These are phyloP conservation scores for Yamadazyma dendronema DNA, from an alignment of 1,139 yeast genomes.

Conservation along the genomic window DNA sequence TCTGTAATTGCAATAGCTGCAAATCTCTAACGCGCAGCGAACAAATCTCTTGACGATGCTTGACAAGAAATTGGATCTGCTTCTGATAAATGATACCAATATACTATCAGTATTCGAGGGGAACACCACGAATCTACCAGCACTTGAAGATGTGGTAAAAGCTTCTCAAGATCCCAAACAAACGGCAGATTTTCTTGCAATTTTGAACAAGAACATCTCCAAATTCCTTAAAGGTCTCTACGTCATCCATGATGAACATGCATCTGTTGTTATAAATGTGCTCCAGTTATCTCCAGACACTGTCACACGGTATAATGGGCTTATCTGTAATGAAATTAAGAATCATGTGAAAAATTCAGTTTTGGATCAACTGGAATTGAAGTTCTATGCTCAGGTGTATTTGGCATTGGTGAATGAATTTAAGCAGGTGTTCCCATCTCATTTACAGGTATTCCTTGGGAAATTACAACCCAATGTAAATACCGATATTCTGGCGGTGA, in stretches of 20 bases:
- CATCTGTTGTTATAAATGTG: constrained; percentile 16
- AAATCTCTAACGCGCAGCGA: too few relatives aligned
- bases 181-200: constrained; percentile 15
- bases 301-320: constrained; percentile 8
- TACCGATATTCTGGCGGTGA: constrained; percentile 18
- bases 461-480: constrained; percentile 19
- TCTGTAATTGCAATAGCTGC: too few relatives aligned
- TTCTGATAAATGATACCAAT: neutral
- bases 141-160: neutral
- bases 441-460: constrained; percentile 23
- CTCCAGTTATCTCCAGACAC: constrained; percentile 10
- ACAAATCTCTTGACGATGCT: too few relatives aligned
- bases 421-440: constrained; percentile 20
- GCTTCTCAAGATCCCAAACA: constrained; percentile 16
- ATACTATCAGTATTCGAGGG: neutral
- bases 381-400: constrained; percentile 19
- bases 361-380: neutral
- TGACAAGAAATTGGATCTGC: too few relatives aligned
- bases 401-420: constrained; percentile 21
- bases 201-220: constrained; percentile 20
- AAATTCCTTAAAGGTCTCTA: constrained; percentile 20
- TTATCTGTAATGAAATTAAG: constrained; percentile 16
- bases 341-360: constrained; percentile 12
- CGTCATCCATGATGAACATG: constrained; percentile 19
- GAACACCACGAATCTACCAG: neutral